These are phyloP conservation scores for Taiwanofungus camphoratus DNA, from an alignment of 1,284 basidiomycete species.

Conservation along the genomic window DNA sequence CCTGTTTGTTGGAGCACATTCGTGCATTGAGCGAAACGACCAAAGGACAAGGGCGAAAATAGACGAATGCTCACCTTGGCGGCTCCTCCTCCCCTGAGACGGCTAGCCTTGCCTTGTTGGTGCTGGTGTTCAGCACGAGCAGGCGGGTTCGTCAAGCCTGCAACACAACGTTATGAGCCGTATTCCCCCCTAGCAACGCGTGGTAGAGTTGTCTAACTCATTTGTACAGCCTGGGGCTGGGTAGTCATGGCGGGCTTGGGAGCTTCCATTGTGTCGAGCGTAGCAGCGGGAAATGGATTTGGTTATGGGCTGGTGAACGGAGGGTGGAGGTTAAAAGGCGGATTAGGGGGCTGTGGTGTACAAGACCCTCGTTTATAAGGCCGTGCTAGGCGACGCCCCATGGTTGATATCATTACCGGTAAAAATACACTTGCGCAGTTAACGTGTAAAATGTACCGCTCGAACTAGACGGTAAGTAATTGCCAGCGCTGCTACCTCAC, in stretches of 20 bases:
- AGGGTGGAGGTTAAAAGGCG: neutral
- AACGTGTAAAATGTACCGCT: too few species aligned
- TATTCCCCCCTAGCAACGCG: too few species aligned
- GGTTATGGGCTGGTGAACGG: neutral
- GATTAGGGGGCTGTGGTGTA: neutral
- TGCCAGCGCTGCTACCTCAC: too few species aligned
- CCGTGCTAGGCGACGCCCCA: neutral
- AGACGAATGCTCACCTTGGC: constrained; percentile 41
- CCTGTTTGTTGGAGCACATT: too few species aligned
- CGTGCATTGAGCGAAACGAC: constrained; percentile 7
- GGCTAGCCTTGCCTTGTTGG: constrained; percentile 37
- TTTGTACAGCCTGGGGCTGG: constrained; percentile 48
- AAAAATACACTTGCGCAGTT: too few species aligned
- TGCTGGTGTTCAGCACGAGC: constrained; percentile 29
- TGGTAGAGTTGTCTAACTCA: constrained; percentile 40
- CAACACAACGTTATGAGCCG: constrained; percentile 5
- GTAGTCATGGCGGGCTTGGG: constrained; percentile 35
- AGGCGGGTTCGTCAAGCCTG: constrained; percentile 38
- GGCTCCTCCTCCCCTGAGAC: constrained; percentile 58
- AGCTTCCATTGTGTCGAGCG: constrained; percentile 28
- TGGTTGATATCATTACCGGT: neutral
- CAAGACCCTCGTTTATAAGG: neutral
- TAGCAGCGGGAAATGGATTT: neutral
- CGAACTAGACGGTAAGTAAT: too few species aligned
- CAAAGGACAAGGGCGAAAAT: neutral